Base-by-base conservation (phyloP, 1,284 basidiomycete genomes). In the Rhizoctonia solani region DNA sequence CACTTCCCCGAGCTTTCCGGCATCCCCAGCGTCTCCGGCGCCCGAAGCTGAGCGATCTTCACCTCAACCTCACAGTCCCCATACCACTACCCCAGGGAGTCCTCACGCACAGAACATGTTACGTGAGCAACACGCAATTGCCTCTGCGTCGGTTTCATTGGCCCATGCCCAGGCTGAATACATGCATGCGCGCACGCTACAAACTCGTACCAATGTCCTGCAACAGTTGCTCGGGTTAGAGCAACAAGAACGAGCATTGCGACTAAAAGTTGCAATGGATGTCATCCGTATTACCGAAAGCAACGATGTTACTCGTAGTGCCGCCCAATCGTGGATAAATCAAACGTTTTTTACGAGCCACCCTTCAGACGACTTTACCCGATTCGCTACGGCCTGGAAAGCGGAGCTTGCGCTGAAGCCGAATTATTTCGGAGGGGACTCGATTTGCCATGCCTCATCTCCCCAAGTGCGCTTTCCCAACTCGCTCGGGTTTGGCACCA, bases 181-280 rank as follows among this genome's bases (percentile, higher is more conserved):
- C 13, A 19, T 34, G 13, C 52, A 34, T 19, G 21, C 29, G 9
- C 52, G 30, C 29, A 32, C 52, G 13, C 29, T 34, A 9, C 30
- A 37, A 5, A 11, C n/a, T 34, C 52, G 52, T 11, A 5, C 52
- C 4, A 4, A 54, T 14, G 21, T 32, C 8, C 13, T 54, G 21
- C 29, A 32, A 3, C 34, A 34, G 5, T 9, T 54, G 19, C 9
- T 54, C 29, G 19, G 27, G 21, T 19, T 54, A 11, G 52, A 54
- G 21, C 52, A 54, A 21, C 52, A 21, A n/a, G 52, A 54, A 32
- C 52, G 52, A 4, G 52, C 30, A 32, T 32, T 37, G 52, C 52
- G 52, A 27, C 52, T 54, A 19, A 4, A 37, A 2, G 13, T 54
- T 19, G 52, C 30, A 8, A 34, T 54, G 52, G 34, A 11, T 11